Percentiles rank a stretch among this genome's conserved stretches.
These are phyloP conservation scores for Puccinia horiana DNA, from an alignment of 1,284 basidiomycete genomes.

Conservation along the genomic window DNA sequence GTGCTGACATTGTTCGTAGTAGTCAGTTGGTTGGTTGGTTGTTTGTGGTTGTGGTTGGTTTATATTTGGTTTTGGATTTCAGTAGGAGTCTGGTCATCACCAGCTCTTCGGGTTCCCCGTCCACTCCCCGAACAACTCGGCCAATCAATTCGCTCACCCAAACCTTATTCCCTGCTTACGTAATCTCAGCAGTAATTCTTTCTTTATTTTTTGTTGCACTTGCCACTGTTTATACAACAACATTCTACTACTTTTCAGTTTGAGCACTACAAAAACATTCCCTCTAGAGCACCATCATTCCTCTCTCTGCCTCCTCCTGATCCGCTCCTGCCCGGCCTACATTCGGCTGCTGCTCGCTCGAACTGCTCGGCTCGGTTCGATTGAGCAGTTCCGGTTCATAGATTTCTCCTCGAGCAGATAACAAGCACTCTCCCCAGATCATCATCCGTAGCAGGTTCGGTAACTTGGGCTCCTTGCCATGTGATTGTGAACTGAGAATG, in stretches of 20 bases:
- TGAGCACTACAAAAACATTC: too few relatives aligned
- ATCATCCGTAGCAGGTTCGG: constrained; percentile 80
- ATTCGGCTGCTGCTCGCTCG: background rate
- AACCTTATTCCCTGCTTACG: too few relatives aligned
- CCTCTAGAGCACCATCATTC: background rate
- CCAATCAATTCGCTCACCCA: too few relatives aligned
- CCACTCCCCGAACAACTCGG: too few relatives aligned
- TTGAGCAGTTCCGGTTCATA: constrained; percentile 51
- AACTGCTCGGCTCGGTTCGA: background rate
- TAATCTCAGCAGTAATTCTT: too few relatives aligned
- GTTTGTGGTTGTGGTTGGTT: background rate
- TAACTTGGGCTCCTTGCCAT: constrained; percentile 88
- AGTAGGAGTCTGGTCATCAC: too few relatives aligned
- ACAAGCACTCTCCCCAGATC: constrained; percentile 80
- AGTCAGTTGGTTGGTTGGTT: background rate
- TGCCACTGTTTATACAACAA: too few relatives aligned
- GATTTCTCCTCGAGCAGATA: constrained; percentile 61
- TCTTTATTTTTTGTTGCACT: too few relatives aligned
- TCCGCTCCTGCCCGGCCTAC: too few relatives aligned
- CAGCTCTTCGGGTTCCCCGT: too few relatives aligned
- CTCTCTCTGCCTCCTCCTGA: background rate
- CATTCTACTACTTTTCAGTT: too few relatives aligned
- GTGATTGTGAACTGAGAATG: constrained; percentile 84
- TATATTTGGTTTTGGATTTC: constrained; percentile 18
- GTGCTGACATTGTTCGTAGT: constrained; percentile 2